Percentiles rank a stretch among this genome's conserved stretches.
phyloP scores from a whole-genome alignment of 2,329 filamentous ascomycete species.

The Nothophoma quercina region DNA sequence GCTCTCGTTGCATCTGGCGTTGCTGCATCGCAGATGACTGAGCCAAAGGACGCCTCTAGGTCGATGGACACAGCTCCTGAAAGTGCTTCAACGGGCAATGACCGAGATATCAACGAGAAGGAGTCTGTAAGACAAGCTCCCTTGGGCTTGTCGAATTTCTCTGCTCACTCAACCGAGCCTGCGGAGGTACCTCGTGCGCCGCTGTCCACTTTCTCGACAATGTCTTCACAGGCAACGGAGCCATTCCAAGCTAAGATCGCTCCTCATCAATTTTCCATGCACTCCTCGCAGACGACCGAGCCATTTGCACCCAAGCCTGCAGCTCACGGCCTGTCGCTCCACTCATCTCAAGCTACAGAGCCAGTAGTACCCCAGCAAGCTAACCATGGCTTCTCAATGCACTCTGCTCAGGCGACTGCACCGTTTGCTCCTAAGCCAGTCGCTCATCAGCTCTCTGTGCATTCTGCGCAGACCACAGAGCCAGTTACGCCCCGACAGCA shows the following conservation, averaged over 20 bases:
- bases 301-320: conserved; percentile 15
- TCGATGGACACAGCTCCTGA: neutral
- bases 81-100: neutral
- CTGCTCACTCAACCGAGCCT: conserved; percentile 39
- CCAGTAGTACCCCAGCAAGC: conserved; percentile 20
- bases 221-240: conserved; percentile 38
- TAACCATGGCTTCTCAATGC: conserved; percentile 18
- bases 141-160: conserved; percentile 37
- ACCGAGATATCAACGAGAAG: neutral
- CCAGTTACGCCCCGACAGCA: conserved; percentile 25
- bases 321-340: conserved; percentile 16
- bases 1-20: conserved; percentile 41
- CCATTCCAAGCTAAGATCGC: conserved; percentile 17
- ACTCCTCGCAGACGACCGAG: conserved; percentile 30
- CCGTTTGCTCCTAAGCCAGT: conserved; percentile 11
- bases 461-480: conserved; percentile 29
- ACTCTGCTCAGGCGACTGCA: conserved; percentile 19
- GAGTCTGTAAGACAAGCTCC: conserved; percentile 14
- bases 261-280: conserved; percentile 17
- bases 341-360: conserved; percentile 26
- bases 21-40: conserved; percentile 35
- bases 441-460: conserved; percentile 17
- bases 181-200: conserved; percentile 23
- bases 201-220: conserved; percentile 30
- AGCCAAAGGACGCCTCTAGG: conserved; percentile 20